phyloP scores from a whole-genome alignment of 164 flowering plant species.

The Cinnamomum micranthum region DNA sequence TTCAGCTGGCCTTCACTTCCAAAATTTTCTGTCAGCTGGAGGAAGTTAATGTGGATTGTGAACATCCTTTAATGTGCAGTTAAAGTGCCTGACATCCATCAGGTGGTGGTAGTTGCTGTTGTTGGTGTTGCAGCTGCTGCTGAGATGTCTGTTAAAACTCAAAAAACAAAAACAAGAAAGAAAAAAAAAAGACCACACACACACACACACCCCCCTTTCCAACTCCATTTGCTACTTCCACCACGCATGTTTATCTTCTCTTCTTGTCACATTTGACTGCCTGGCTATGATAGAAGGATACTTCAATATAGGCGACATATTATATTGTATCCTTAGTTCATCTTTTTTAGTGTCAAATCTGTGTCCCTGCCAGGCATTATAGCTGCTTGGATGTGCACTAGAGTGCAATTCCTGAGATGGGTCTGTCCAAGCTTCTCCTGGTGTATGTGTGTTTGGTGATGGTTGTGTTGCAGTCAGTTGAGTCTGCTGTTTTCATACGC shows the following conservation, averaged over 20 bases:
- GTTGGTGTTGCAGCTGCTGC: neutral
- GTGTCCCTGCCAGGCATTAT: too few species aligned
- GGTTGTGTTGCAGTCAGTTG: constrained; percentile 15
- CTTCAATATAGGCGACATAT: too few species aligned
- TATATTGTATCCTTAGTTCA: too few species aligned
- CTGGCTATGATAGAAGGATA: constrained; percentile 10
- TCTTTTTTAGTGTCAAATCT: too few species aligned
- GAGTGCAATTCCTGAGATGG: constrained; percentile 23
- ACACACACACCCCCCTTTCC: neutral
- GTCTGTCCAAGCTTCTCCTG: constrained; percentile 20
- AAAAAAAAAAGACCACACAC: too few species aligned
- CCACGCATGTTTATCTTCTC: neutral
- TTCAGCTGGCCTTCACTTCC: neutral
- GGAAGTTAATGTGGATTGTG: constrained; percentile 18
- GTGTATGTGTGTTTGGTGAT: constrained; percentile 18
- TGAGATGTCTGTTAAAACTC: neutral
- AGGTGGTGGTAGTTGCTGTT: constrained; percentile 34
- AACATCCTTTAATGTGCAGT: constrained; percentile 25
- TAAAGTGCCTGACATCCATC: constrained; percentile 27
- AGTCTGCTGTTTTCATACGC: constrained; percentile 31
- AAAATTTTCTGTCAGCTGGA: neutral
- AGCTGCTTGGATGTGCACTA: constrained; percentile 15
- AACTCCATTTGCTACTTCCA: neutral
- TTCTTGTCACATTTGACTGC: neutral
- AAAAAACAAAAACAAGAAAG: neutral